Evolutionary conservation across 1,139 yeast species (phyloP).

Genomic region (Kurtzmaniella quercitrusa): DNA sequence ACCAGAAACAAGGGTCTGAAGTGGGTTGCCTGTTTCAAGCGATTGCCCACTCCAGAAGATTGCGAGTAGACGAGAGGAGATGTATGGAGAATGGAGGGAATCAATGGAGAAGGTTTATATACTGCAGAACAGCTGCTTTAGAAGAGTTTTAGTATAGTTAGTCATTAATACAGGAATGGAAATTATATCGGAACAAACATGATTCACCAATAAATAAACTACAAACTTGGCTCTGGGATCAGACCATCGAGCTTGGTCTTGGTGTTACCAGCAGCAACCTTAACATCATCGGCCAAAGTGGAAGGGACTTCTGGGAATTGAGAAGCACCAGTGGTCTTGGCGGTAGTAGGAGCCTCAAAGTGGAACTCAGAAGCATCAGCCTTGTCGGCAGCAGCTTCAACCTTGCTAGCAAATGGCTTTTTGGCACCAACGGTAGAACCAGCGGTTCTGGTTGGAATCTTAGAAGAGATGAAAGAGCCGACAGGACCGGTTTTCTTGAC

Average conservation of each 20-base stretch:
- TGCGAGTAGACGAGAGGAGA: slow-evolving; percentile 16
- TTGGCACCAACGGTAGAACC: slow-evolving; percentile 60
- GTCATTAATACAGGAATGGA: not conserved
- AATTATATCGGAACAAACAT: not conserved
- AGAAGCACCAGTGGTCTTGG: slow-evolving; percentile 8
- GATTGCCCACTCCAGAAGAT: slow-evolving; percentile 58
- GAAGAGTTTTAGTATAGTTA: too few relatives aligned
- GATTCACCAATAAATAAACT: slow-evolving; percentile 1
- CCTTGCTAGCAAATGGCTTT: slow-evolving; percentile 20
- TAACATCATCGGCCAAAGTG: slow-evolving; percentile 12
- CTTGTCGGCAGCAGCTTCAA: slow-evolving; percentile 3
- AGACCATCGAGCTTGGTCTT: slow-evolving; percentile 7
- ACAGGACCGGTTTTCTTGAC: slow-evolving; percentile 64
- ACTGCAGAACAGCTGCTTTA: too few relatives aligned
- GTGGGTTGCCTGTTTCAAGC: slow-evolving; percentile 81
- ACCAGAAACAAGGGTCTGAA: slow-evolving; percentile 83
- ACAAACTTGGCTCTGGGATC: slow-evolving; percentile 7
- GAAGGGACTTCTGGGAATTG: slow-evolving; percentile 45
- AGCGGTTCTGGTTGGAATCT: slow-evolving; percentile 68
- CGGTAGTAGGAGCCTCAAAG: slow-evolving; percentile 10
- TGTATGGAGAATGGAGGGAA: too few relatives aligned
- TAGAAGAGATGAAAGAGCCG: slow-evolving; percentile 51
- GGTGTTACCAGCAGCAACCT: slow-evolving; percentile 22
- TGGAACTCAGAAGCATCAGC: slow-evolving; percentile 14
- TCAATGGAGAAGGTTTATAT: too few relatives aligned